Evolutionary conservation across 2,329 filamentous ascomycete genomes (phyloP).

Genomic region (Penicillium sp.): DNA sequence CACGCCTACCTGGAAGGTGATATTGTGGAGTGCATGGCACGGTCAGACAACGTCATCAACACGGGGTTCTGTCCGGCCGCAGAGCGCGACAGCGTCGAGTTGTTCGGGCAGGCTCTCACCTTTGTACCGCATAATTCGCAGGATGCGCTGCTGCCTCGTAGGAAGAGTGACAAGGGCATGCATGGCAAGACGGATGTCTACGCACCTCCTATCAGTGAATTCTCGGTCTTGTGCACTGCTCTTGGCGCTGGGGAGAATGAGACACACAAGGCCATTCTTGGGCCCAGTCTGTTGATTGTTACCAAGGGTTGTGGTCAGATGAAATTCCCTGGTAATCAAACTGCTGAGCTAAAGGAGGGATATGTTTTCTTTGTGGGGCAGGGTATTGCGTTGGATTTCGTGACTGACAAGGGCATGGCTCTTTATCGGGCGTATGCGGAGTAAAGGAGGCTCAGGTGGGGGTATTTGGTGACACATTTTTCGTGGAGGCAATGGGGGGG

Average conservation of each 20-base stretch:
- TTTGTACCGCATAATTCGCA: constrained; percentile 54
- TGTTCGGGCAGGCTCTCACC: constrained; percentile 55
- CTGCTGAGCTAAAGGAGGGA: constrained; percentile 51
- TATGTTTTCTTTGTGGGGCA: constrained; percentile 60
- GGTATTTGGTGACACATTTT: background rate
- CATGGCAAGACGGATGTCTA: constrained; percentile 57
- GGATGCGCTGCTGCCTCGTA: constrained; percentile 48
- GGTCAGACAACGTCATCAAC: constrained; percentile 65
- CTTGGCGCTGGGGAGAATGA: constrained; percentile 54
- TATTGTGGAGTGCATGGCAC: constrained; percentile 71
- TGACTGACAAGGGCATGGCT: constrained; percentile 38
- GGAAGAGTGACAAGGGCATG: constrained; percentile 44
- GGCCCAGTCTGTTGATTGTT: constrained; percentile 56
- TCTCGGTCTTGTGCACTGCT: constrained; percentile 56
- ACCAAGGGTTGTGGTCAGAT: constrained; percentile 52
- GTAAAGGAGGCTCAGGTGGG: constrained; percentile 10
- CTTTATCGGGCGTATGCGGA: constrained; percentile 43
- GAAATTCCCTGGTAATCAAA: constrained; percentile 45
- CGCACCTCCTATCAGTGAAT: constrained; percentile 61
- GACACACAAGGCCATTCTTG: constrained; percentile 46
- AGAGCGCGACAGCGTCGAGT: constrained; percentile 55
- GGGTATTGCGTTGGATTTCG: constrained; percentile 43
- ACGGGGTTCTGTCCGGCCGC: constrained; percentile 63
- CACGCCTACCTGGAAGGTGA: constrained; percentile 65
- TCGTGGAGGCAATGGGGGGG: background rate